A percentile compares a stretch with the other conserved stretches of the same genome.
These are phyloP conservation scores for Yamadazyma atlantica DNA, from an alignment of 1,139 yeast genomes.

Conservation along the genomic window DNA sequence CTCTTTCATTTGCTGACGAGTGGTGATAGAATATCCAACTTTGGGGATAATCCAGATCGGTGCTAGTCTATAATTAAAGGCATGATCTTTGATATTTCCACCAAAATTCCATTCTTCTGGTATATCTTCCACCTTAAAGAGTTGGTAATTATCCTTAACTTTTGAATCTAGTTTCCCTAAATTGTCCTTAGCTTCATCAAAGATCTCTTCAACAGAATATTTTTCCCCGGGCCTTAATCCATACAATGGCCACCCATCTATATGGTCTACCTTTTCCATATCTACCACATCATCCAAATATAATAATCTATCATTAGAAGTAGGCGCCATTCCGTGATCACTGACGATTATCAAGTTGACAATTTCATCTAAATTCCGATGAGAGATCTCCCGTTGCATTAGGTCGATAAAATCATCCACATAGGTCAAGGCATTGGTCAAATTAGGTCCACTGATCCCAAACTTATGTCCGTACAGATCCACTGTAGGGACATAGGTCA, in stretches of 20 bases:
- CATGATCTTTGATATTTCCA: conserved; percentile 37
- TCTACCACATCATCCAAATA: conserved; percentile 70
- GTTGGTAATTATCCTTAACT: conserved; percentile 17
- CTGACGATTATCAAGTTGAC: conserved; percentile 79
- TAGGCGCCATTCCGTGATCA: conserved; percentile 95
- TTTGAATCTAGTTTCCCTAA: conserved; percentile 22
- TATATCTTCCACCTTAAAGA: conserved; percentile 57
- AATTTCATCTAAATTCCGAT: conserved; percentile 58
- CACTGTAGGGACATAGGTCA: conserved; percentile 78
- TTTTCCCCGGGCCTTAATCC: conserved; percentile 63
- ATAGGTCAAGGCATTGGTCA: conserved; percentile 52
- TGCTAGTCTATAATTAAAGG: conserved; percentile 64
- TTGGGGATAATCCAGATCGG: conserved; percentile 85
- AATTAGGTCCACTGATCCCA: conserved; percentile 64
- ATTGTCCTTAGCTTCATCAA: conserved; percentile 20
- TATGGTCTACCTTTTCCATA: conserved; percentile 51
- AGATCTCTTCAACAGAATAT: conserved; percentile 21
- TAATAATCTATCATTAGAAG: conserved; percentile 63
- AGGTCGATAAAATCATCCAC: conserved; percentile 66
- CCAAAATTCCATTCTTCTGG: conserved; percentile 72
- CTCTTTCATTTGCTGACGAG: conserved; percentile 54
- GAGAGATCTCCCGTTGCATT: conserved; percentile 46
- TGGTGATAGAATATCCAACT: conserved; percentile 77
- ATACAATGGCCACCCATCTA: conserved; percentile 88
- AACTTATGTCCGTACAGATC: conserved; percentile 71